phyloP scores from a whole-genome alignment of 768 basidiomycete species.

The Albatrellus ellisii region DNA sequence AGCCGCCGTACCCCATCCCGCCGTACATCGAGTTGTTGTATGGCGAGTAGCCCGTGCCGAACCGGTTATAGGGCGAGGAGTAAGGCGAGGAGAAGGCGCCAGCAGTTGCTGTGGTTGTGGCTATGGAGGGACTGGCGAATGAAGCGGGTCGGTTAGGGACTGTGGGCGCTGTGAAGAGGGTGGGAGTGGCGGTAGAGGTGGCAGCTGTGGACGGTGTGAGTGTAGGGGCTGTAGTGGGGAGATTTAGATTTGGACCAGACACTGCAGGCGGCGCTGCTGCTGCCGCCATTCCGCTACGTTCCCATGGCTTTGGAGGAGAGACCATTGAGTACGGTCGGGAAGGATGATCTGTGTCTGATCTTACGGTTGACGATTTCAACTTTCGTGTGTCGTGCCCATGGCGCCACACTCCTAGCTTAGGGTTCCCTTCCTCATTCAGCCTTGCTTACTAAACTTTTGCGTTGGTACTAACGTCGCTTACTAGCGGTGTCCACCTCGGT shows the following conservation, averaged over 20 bases:
- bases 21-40: slow-evolving; percentile 31
- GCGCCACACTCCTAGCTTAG: too few relatives aligned
- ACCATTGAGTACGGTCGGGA: slow-evolving; percentile 35
- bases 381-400: too few relatives aligned
- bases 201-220: neutral
- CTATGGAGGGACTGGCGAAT: slow-evolving; percentile 18
- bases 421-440: too few relatives aligned
- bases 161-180: slow-evolving; percentile 20
- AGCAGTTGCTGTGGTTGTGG: slow-evolving; percentile 21
- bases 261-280: slow-evolving; percentile 14
- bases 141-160: slow-evolving; percentile 55
- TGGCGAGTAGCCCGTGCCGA: slow-evolving; percentile 27
- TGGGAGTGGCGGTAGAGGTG: slow-evolving; percentile 1
- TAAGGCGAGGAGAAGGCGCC: slow-evolving; percentile 20
- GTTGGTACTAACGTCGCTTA: too few relatives aligned
- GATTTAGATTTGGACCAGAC: slow-evolving; percentile 29
- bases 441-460: too few relatives aligned
- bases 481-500: too few relatives aligned
- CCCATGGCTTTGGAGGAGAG: slow-evolving; percentile 88
- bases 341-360: slow-evolving; percentile 2
- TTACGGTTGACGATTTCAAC: too few relatives aligned
- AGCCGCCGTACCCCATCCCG: slow-evolving; percentile 26
- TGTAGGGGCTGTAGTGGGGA: neutral
- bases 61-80: too few relatives aligned
- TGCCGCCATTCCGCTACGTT: slow-evolving; percentile 31